Evolutionary conservation across 208 protist species (phyloP), one percentile per base, ranked within the genome.

Genomic region (Pavlovales sp.): DNA sequence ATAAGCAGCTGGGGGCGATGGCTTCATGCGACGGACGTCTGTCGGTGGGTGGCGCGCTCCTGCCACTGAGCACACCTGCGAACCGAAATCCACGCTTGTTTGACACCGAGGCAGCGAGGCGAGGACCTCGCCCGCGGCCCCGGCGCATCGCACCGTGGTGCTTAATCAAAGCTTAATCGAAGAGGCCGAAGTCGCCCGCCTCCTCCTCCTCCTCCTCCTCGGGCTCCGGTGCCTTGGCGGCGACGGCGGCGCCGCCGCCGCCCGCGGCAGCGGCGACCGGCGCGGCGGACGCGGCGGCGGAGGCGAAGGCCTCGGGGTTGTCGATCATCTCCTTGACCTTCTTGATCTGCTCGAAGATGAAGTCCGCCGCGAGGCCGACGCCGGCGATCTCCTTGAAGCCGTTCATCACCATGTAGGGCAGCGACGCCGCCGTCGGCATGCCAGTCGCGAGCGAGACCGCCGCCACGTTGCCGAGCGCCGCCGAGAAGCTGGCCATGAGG

Each of bases 371-470:
- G 86, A 98, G 84, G 46, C 96, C 96, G 46, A 99, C 93, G 46
- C 96, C 95, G n/a, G 99, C 90, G 42, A 99, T 86, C 89, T 97
- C 98, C 95, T 99, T 98, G 97, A 98, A 99, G 85, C 93, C 97
- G 93, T 98, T 96, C 91, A 96, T 90, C 76, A 99, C 82, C 88
- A 96, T 92, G 94, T 99, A 96, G 88, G 97, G 97, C 75, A 99
- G 92, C 39, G 98, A 97, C 79, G 97, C 94, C 37, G 95, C 77
- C 46, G 95, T 98, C 80, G 97, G 96, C 94, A 97, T 96, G 90
- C 96, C 96, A 42, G 97, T 95, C 76, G 93, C 95, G n/a, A 99
- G 94, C 10, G 97, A 97, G 88, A 99, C 89, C 83, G 96, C 93
- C 57, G 97, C 94, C 37, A 99, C 93, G 91, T 97, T 96, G 91